A percentile compares a stretch with the other conserved stretches of the same genome.
Conservation (phyloP, 345 rosid genomes). For the Populus davidiana region DNA sequence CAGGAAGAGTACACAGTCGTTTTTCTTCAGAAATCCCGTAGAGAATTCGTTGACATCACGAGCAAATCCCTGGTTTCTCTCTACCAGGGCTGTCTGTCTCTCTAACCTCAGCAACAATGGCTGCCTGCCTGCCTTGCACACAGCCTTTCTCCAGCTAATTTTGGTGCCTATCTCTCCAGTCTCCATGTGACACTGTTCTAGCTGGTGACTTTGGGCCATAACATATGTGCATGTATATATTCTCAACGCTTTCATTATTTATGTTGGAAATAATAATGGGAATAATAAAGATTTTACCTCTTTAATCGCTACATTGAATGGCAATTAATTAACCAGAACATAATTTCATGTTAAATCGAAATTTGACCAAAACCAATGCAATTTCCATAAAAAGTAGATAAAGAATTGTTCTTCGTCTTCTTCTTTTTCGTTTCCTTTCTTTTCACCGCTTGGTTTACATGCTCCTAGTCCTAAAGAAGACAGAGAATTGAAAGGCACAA, state of each 20-base stretch:
- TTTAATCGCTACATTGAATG: neutral
- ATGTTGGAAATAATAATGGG: too few species aligned
- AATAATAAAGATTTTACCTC: neutral
- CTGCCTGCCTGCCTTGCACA: neutral
- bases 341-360: neutral
- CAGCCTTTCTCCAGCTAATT: neutral
- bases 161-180: neutral
- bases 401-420: neutral
- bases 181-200: neutral
- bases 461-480: neutral
- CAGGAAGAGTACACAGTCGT: neutral
- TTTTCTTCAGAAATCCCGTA: neutral
- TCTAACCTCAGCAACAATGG: neutral
- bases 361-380: neutral
- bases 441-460: neutral
- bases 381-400: neutral
- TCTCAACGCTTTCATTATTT: neutral
- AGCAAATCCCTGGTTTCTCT: neutral
- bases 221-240: too few species aligned
- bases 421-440: neutral
- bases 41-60: neutral
- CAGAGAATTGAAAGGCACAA: neutral
- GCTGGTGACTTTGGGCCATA: neutral
- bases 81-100: constrained; percentile 1
- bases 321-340: neutral